These are phyloP conservation scores for Mycena amicta DNA, from an alignment of 768 basidiomycete species.

Conservation along the genomic window DNA sequence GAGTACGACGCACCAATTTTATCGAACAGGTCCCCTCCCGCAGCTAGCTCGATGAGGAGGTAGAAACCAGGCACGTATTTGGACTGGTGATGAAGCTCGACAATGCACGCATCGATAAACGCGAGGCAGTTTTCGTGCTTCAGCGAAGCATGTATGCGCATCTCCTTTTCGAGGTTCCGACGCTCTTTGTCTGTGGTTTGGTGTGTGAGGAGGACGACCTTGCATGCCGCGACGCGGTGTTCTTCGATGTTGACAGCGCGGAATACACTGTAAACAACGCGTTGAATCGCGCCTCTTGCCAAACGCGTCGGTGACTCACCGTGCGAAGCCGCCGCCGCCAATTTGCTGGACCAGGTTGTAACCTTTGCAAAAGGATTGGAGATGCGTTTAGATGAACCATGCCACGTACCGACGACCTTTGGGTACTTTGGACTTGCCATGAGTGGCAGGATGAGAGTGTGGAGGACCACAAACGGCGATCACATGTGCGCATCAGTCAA, in stretches of 20 bases:
- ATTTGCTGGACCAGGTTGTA: conserved; percentile 74
- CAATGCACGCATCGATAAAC: conserved; percentile 76
- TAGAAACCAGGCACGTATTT: conserved; percentile 82
- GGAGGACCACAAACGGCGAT: background rate
- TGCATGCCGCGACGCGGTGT: conserved; percentile 83
- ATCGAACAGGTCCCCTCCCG: conserved; percentile 95
- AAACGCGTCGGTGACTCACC: conserved; percentile 45
- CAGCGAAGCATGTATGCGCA: conserved; percentile 81
- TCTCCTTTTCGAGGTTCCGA: conserved; percentile 89
- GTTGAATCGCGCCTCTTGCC: background rate
- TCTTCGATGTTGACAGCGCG: conserved; percentile 72
- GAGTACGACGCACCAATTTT: conserved; percentile 79
- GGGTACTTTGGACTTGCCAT: conserved; percentile 41
- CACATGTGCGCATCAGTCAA: background rate
- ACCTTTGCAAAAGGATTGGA: conserved; percentile 56
- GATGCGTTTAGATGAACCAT: background rate
- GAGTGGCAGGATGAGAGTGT: conserved; percentile 5
- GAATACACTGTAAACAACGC: conserved; percentile 62
- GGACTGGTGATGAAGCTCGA: conserved; percentile 61
- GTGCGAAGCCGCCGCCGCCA: conserved; percentile 88
- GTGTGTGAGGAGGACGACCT: conserved; percentile 68
- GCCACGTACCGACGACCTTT: conserved; percentile 41
- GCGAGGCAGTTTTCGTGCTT: conserved; percentile 82
- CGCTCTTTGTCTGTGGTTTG: conserved; percentile 68
- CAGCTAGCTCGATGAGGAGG: conserved; percentile 90